Evolutionary conservation across 768 basidiomycete species (phyloP).

Genomic region (Boletellus ananas): DNA sequence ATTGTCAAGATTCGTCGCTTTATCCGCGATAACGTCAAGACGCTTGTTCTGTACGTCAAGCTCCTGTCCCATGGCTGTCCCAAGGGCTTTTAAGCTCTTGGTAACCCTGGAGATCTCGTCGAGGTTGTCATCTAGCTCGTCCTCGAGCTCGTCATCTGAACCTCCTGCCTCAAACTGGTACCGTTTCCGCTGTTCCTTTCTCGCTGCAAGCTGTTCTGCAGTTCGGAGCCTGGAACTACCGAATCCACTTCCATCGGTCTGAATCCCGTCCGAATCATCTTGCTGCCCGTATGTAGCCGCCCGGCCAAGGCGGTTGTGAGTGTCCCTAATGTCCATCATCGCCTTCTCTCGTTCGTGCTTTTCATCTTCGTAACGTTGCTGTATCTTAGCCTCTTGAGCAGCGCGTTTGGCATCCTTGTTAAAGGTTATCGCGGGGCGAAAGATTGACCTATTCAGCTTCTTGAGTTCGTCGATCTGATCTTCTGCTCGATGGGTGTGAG

Average conservation of each 20-base stretch:
- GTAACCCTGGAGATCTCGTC: conserved; percentile 79
- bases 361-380: conserved; percentile 85
- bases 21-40: conserved; percentile 72
- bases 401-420: conserved; percentile 91
- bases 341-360: conserved; percentile 78
- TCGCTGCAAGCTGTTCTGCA: conserved; percentile 47
- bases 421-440: conserved; percentile 86
- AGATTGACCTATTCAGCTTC: conserved; percentile 91
- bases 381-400: conserved; percentile 80
- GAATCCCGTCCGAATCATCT: conserved; percentile 41
- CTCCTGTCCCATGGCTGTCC: conserved; percentile 81
- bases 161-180: conserved; percentile 91
- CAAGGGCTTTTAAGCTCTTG: conserved; percentile 74
- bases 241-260: conserved; percentile 30
- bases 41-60: conserved; percentile 82
- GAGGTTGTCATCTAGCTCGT: conserved; percentile 89
- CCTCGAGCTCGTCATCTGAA: conserved; percentile 92
- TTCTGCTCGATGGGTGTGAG: conserved; percentile 80
- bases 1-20: conserved; percentile 72
- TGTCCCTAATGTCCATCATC: conserved; percentile 81
- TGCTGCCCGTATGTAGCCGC: conserved; percentile 61
- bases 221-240: conserved; percentile 43
- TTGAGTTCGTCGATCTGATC: conserved; percentile 94
- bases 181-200: conserved; percentile 71
- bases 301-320: conserved; percentile 78